Conservation (phyloP, 2,329 filamentous ascomycete genomes). For the Fusarium torreyae region DNA sequence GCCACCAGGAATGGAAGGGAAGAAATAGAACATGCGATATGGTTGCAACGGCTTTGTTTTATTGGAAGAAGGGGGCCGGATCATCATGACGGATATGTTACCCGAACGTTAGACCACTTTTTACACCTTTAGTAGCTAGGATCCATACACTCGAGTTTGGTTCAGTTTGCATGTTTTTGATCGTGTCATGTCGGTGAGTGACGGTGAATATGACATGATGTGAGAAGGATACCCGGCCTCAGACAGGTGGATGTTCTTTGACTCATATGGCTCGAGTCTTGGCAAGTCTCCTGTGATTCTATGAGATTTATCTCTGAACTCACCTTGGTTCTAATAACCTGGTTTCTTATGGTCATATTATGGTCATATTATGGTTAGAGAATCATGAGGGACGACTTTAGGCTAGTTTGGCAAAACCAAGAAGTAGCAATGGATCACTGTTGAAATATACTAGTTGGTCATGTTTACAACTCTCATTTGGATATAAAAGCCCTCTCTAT, state of each 20-base stretch:
- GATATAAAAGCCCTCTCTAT: conserved; percentile 23
- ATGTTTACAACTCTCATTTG: conserved; percentile 27
- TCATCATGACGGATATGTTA: conserved; percentile 53
- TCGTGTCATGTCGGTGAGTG: not conserved
- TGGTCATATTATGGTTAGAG: too few relatives aligned
- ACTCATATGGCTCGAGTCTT: too few relatives aligned
- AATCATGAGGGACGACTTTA: too few relatives aligned
- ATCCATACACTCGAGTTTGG: conserved; percentile 49
- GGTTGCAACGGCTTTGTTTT: conserved; percentile 48
- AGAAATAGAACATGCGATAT: conserved; percentile 46
- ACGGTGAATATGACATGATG: not conserved
- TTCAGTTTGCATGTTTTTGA: conserved; percentile 23
- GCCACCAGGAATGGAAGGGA: conserved; percentile 20
- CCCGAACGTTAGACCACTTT: conserved; percentile 51
- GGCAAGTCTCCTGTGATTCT: too few relatives aligned
- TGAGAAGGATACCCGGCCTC: not conserved
- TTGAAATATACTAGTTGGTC: too few relatives aligned
- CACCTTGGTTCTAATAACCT: too few relatives aligned
- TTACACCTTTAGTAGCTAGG: conserved; percentile 50
- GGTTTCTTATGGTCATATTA: too few relatives aligned
- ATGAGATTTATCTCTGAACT: too few relatives aligned
- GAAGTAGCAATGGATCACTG: not conserved
- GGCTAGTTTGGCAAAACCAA: too few relatives aligned
- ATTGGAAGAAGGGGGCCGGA: conserved; percentile 40
- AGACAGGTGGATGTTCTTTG: too few relatives aligned